Conservation (phyloP, 306 rosid genomes). For the Trichosanthes cucumerina region DNA sequence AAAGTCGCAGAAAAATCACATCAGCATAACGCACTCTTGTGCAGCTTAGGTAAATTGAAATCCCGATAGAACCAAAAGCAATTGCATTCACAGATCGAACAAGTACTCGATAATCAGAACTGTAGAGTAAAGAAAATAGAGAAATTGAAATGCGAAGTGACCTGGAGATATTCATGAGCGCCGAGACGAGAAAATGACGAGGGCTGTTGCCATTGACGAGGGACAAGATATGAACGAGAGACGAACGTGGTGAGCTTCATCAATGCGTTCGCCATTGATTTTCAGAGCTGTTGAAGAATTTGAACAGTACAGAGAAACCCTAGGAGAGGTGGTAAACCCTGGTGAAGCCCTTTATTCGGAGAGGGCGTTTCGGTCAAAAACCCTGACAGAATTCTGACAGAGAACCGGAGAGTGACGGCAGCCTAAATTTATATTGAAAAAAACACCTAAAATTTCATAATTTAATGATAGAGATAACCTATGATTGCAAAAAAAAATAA, state of each 20-base stretch:
- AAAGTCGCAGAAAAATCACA: neutral
- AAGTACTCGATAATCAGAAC: neutral
- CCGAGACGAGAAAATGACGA: neutral
- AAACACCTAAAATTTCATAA: neutral
- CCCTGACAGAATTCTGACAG: neutral
- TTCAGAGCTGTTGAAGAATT: neutral
- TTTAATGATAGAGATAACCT: too few relatives aligned
- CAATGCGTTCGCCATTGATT: conserved; percentile 24
- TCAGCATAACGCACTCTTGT: neutral
- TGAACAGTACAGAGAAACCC: conserved; percentile 4
- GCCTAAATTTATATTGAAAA: neutral
- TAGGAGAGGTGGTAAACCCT: neutral
- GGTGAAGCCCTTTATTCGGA: neutral
- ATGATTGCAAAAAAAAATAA: too few relatives aligned
- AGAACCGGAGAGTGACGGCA: neutral
- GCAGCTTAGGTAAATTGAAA: neutral
- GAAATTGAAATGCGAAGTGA: neutral
- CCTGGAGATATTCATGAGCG: neutral
- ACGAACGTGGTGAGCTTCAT: conserved; percentile 48
- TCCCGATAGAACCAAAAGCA: neutral
- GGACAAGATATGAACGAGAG: conserved; percentile 49
- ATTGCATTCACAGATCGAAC: neutral
- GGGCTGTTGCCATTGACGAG: neutral
- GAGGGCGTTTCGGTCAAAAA: conserved; percentile 3
- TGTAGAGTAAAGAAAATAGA: neutral